Evolutionary conservation across 768 basidiomycete species (phyloP), one percentile per base, ranked within the genome.

Genomic region (Tylopilus sp.): DNA sequence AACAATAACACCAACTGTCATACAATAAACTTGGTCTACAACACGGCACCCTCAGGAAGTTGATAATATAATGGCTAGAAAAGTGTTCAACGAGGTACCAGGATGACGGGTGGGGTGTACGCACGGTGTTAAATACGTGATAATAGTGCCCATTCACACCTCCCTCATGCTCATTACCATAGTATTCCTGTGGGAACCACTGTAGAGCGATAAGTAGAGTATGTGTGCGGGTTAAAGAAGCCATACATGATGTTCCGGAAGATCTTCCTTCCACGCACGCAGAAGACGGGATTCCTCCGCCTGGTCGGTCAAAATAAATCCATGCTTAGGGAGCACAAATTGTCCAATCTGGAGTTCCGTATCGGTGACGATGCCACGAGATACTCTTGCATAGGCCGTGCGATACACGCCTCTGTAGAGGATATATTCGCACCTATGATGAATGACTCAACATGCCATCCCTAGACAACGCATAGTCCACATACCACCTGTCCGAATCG

Each of bases 271-370:
- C 52, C 69, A 76, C 1, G 80, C 72, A 40, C 88, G 80, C 46
- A 83, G 66, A 66, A 92, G 89, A 43, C 86, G 77, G 3, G 86
- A 83, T 17, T 76, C 72, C 44, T 76, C 67, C 0, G 81, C 75
- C 18, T 88, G 82, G 57, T 91, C 80, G 21, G 72, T 71, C 4
- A 83, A 77, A 17, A 65, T 64, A 52, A 66, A 60, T 0, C 80
- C 84, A 48, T 82, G 75, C 41, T 71, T 75, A 0, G 91, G 90
- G 4, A 94, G 64, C 44, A 88, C 77, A 62, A 93, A 95, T 66
- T 89, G 90, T 11, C 84, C 91, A 33, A 95, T 81, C 69, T 93
- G 93, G 46, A 93, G 76, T 62, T 95, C 91, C 1, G 93, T 95
- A 61, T 95, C 93, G 22, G 90, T 93, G 56, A 95, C 86, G 30